Evolutionary conservation across 1,284 basidiomycete genomes (phyloP).

Genomic region (Ganoderma boninense): DNA sequence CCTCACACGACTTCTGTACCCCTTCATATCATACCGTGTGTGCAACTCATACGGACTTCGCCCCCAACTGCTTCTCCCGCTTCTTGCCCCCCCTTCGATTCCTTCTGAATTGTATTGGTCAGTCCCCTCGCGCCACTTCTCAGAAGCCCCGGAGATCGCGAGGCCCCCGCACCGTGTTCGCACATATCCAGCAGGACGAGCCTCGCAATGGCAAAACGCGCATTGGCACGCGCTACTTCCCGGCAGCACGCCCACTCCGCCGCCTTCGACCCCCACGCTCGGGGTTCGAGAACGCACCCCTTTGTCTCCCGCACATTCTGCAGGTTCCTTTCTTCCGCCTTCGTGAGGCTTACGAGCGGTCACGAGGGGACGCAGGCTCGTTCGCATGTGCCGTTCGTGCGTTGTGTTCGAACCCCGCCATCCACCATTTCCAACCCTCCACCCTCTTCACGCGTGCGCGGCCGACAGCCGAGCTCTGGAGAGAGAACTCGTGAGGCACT

Average conservation of each 20-base stretch:
- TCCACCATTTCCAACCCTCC: neutral
- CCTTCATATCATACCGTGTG: conserved; percentile 1
- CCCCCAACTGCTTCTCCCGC: neutral
- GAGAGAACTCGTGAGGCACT: neutral
- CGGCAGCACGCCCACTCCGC: neutral
- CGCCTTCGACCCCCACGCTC: neutral
- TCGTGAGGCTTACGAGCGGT: neutral
- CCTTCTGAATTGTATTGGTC: conserved; percentile 4
- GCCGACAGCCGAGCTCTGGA: neutral
- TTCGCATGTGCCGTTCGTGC: neutral
- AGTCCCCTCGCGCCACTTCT: neutral
- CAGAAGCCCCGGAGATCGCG: neutral
- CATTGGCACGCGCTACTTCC: conserved; percentile 1
- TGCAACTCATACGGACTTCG: neutral
- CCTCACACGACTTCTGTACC: neutral
- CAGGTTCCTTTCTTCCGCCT: neutral
- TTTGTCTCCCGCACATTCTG: neutral
- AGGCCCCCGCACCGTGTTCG: neutral
- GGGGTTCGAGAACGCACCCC: neutral
- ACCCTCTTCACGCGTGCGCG: neutral
- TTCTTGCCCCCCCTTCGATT: neutral
- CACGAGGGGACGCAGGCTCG: neutral
- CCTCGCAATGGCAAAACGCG: neutral
- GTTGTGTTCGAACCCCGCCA: neutral
- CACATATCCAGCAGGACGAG: neutral